Base-by-base conservation (phyloP, 257 asterid genomes). In the Schizonepeta tenuifolia region DNA sequence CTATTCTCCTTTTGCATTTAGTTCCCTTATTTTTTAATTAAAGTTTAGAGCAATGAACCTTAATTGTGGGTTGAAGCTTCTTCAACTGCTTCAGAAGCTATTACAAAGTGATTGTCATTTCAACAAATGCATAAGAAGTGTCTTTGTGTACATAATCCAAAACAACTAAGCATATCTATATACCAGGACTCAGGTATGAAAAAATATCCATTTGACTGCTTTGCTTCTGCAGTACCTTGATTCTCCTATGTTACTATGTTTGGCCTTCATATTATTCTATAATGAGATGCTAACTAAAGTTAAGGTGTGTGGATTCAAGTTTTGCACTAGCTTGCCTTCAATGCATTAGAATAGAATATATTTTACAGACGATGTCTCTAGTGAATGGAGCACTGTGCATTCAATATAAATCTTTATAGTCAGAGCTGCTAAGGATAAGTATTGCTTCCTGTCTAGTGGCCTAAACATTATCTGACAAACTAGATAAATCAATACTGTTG, bases 31-130 rank as follows among this genome's bases (percentile, higher is more conserved):
- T 40, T 10, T 44, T 60, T 26, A 35, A 44, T 33, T 56, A 55
- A 28, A 64, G 65, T 20, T 44, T 22, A 33, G 57, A 49, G 15
- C 35, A 65, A 44, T 17, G 76, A 78, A 56, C 36, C 71, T 43
- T 69, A 54, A 36, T 69, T 41, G 66, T 54, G 63, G 69, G 18
- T 35, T 63, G 56, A 8, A 75, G 56, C 71, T 79, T 75, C 79
- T 67, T 54, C 36, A 21, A 33, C 20, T n/a, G 38, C 63, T 60
- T 59, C 63, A 17, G 66, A 44, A 70, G 73, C 46, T 49, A 15
- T 44, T 54, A 47, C 67, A 60, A 73, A 24, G 50, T 44, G 26
- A 53, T 53, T 58, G 22, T 65, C 57, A 47, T 50, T 68, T 51
- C 9, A 43, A 50, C 22, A 35, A 69, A 33, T 56, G 44, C 44